These are phyloP conservation scores for Umbellularia californica DNA, from an alignment of 164 flowering plant species.

Conservation along the genomic window DNA sequence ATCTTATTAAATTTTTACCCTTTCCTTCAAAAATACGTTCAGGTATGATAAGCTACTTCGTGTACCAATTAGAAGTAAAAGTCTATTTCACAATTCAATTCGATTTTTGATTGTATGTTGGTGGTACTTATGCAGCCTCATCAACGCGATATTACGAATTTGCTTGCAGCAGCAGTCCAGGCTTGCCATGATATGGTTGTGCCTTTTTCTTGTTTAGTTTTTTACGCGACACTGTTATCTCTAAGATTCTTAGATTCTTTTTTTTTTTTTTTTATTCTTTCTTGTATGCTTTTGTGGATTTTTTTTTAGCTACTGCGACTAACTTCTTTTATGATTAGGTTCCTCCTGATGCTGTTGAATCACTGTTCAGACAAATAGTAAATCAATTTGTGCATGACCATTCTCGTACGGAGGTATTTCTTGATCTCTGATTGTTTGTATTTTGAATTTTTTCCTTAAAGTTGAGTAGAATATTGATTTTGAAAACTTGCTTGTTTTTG, in stretches of 20 bases:
- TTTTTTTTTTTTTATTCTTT: too few relatives aligned
- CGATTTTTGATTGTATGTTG: constrained; percentile 9
- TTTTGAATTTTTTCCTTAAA: neutral
- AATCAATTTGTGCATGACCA: constrained; percentile 92
- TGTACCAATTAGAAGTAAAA: constrained; percentile 4
- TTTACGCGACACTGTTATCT: neutral
- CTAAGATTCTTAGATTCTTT: neutral
- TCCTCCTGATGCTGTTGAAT: constrained; percentile 94
- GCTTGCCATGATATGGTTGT: constrained; percentile 95
- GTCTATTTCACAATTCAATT: neutral
- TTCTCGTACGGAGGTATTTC: constrained; percentile 79
- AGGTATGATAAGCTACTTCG: constrained; percentile 39
- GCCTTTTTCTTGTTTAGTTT: constrained; percentile 4
- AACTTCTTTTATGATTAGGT: constrained; percentile 43
- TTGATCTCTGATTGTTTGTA: neutral
- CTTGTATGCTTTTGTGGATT: neutral
- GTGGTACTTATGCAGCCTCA: constrained; percentile 66
- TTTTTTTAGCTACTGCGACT: constrained; percentile 5
- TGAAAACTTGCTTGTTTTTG: constrained; percentile 11
- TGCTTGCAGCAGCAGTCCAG: constrained; percentile 96
- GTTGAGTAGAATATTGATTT: constrained; percentile 3
- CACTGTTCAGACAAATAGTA: constrained; percentile 79
- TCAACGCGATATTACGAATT: constrained; percentile 77
- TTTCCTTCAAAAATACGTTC: constrained; percentile 71
- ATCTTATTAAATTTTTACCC: constrained; percentile 73